Evolutionary conservation across 192 early-diverging fungal species (phyloP).

Genomic region (Helicostylum pulchrum): DNA sequence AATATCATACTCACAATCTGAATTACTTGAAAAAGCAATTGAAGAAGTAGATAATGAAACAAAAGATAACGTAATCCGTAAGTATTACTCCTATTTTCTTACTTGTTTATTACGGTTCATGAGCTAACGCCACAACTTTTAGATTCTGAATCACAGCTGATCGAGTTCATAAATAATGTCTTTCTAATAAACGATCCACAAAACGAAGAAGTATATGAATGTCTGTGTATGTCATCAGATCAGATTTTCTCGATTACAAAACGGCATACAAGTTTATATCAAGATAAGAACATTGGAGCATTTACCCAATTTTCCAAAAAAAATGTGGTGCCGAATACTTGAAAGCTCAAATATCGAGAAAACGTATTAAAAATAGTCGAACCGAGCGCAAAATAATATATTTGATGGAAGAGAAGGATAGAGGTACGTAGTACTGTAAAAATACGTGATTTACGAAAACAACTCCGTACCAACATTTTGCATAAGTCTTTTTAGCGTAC

Average conservation of each 20-base stretch:
- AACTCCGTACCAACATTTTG: constrained; percentile 2
- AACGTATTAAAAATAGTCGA: constrained; percentile 1
- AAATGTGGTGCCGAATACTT: constrained; percentile 9
- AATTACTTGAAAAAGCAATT: too few relatives aligned
- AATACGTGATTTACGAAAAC: constrained; percentile 11
- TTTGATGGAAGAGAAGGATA: constrained; percentile 2
- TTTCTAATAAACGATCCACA: constrained; percentile 11
- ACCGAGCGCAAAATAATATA: constrained; percentile 10
- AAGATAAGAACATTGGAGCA: background rate
- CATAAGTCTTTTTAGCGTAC: constrained; percentile 13
- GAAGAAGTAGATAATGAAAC: too few relatives aligned
- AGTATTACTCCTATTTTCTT: too few relatives aligned
- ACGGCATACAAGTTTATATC: constrained; percentile 12
- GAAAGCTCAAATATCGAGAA: constrained; percentile 11
- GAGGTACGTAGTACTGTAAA: constrained; percentile 13
- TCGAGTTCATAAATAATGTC: background rate
- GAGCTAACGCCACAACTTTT: constrained; percentile 3
- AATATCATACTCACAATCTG: too few relatives aligned
- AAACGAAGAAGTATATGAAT: constrained; percentile 9
- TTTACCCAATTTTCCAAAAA: constrained; percentile 10
- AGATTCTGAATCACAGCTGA: constrained; percentile 17
- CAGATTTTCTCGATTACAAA: background rate
- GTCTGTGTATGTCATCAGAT: background rate
- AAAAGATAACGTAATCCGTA: too few relatives aligned
- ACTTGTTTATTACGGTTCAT: constrained; percentile 12